Evolutionary conservation across 202 grass and related monocot species (phyloP).

Genomic region (Brachypodium distachyon): DNA sequence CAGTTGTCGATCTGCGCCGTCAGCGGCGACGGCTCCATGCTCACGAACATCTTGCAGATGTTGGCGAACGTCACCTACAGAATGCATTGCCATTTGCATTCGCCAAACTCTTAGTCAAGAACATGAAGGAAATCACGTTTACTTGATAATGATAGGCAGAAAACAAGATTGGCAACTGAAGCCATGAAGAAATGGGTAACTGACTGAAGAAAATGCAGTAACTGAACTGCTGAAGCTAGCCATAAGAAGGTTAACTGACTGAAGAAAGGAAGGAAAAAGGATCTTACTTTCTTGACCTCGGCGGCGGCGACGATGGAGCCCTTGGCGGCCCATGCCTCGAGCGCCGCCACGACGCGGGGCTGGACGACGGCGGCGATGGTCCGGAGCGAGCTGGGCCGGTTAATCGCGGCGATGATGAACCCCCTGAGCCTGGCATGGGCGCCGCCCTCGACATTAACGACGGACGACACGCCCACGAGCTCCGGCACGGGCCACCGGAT

Average conservation of each 20-base stretch:
- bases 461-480: not conserved
- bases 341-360: not conserved
- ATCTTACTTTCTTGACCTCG: not conserved
- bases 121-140: no score
- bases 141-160: no score
- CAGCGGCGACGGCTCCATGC: slow-evolving; percentile 28
- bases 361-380: not conserved
- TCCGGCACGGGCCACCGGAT: not conserved
- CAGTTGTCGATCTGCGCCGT: slow-evolving; percentile 8
- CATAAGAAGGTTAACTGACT: no score
- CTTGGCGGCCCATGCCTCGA: not conserved
- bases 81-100: no score
- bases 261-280: no score
- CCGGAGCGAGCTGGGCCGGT: not conserved
- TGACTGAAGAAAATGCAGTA: no score
- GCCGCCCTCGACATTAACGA: not conserved
- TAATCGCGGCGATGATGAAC: not conserved
- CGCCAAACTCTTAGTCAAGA: no score
- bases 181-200: no score
- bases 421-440: not conserved
- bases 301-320: not conserved
- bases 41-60: slow-evolving; percentile 33
- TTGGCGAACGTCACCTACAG: slow-evolving; percentile 29
- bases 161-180: no score
- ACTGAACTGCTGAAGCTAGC: no score